Conservation (phyloP, 352 stramenopile genomes). For the Phytophthora sp. region DNA sequence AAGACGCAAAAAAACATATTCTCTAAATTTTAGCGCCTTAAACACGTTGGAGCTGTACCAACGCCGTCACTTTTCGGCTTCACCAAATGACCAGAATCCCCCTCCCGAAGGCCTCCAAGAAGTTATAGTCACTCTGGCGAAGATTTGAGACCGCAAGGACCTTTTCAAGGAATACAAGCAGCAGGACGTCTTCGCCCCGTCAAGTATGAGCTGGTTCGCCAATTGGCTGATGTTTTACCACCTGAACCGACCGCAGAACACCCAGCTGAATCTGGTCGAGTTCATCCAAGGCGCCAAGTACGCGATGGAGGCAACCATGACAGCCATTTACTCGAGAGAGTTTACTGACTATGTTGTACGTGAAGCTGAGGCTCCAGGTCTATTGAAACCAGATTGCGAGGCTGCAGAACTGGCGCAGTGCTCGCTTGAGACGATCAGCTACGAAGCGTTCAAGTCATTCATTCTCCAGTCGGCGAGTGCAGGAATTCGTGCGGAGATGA, state of each 20-base stretch:
- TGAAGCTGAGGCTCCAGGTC: conserved; percentile 14
- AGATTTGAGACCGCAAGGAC: conserved; percentile 21
- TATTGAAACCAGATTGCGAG: conserved; percentile 29
- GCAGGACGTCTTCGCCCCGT: conserved; percentile 26
- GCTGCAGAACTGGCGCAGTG: conserved; percentile 26
- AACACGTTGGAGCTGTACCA: conserved; percentile 1
- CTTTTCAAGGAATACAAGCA: conserved; percentile 26
- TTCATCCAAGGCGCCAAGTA: conserved; percentile 39
- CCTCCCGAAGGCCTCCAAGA: conserved; percentile 24
- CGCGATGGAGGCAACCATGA: conserved; percentile 33
- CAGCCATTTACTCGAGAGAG: conserved; percentile 39
- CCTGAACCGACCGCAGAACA: conserved; percentile 36
- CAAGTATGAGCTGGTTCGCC: conserved; percentile 21
- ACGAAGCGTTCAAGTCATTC: conserved; percentile 35
- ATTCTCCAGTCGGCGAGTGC: conserved; percentile 14
- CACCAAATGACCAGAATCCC: not conserved
- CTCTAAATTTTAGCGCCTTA: not conserved
- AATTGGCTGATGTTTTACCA: conserved; percentile 44
- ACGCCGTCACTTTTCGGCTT: conserved; percentile 11
- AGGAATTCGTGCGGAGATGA: conserved; percentile 23
- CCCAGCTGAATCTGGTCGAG: conserved; percentile 35
- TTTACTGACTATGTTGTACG: conserved; percentile 32
- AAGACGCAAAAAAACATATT: not conserved
- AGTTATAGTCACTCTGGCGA: conserved; percentile 24
- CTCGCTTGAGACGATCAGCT: conserved; percentile 33